A percentile compares a stretch with the other conserved stretches of the same genome.
These are phyloP conservation scores for Flagelloscypha sp. DNA, from an alignment of 768 basidiomycete species.

Conservation along the genomic window DNA sequence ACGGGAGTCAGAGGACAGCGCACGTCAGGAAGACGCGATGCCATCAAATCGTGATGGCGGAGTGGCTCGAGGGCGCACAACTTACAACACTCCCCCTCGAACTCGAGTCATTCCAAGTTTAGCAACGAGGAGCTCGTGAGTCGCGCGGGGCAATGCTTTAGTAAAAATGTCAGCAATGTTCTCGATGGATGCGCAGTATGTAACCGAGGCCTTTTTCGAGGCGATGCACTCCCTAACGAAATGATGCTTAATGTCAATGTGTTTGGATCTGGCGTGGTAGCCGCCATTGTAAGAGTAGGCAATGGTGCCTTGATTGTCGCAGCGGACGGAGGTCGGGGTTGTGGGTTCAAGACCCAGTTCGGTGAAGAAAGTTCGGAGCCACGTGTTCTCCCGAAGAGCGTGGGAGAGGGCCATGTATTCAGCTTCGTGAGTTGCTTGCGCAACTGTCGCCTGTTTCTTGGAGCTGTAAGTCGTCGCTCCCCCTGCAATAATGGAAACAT, in stretches of 20 bases:
- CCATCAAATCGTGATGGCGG: too few relatives aligned
- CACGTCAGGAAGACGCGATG: too few relatives aligned
- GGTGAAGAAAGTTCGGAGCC: slow-evolving; percentile 18
- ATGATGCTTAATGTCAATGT: slow-evolving; percentile 26
- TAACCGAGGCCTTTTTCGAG: slow-evolving; percentile 1
- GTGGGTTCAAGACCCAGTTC: slow-evolving; percentile 8
- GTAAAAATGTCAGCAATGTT: slow-evolving; percentile 21
- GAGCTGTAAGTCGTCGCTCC: slow-evolving; percentile 33
- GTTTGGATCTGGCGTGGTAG: slow-evolving; percentile 21
- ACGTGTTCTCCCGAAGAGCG: slow-evolving; percentile 25
- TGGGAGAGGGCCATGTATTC: slow-evolving; percentile 33
- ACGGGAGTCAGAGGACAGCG: too few relatives aligned
- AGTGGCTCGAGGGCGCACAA: too few relatives aligned
- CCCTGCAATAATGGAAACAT: slow-evolving; percentile 21
- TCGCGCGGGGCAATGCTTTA: slow-evolving; percentile 12
- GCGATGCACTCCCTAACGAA: slow-evolving; percentile 18
- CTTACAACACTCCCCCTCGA: slow-evolving; percentile 18
- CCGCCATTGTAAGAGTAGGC: slow-evolving; percentile 13
- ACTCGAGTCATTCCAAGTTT: slow-evolving; percentile 5
- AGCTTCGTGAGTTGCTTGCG: slow-evolving; percentile 32
- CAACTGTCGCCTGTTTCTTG: slow-evolving; percentile 27
- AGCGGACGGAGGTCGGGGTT: slow-evolving; percentile 10
- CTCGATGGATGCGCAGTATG: slow-evolving; percentile 8
- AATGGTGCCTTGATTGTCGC: slow-evolving; percentile 24
- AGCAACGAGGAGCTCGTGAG: slow-evolving; percentile 6